Percentiles rank a stretch among this genome's conserved stretches.
phyloP scores from a whole-genome alignment of 495 filamentous ascomycete species.

The Aspergillus cristatus region DNA sequence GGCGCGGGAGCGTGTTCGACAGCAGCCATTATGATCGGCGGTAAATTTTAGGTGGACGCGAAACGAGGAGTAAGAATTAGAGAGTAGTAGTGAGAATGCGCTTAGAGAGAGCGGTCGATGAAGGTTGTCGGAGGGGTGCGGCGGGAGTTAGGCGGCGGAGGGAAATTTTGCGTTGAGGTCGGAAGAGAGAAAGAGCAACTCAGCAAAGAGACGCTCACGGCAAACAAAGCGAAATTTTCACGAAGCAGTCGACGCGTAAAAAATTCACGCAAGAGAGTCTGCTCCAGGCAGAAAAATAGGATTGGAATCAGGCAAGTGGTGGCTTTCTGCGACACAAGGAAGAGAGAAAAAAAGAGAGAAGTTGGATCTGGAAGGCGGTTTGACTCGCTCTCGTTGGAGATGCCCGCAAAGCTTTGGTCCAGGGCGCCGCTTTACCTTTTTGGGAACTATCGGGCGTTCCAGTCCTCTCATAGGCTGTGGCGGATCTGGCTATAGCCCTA shows the following conservation, averaged over 20 bases:
- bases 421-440: conserved; percentile 32
- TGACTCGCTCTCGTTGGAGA: conserved; percentile 27
- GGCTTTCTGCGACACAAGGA: too few relatives aligned
- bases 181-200: conserved; percentile 23
- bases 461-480: conserved; percentile 10
- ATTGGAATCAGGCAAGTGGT: conserved; percentile 2
- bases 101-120: conserved; percentile 7
- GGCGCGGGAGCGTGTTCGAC: conserved; percentile 31
- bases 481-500: conserved; percentile 8
- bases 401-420: conserved; percentile 13
- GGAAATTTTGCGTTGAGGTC: conserved; percentile 14
- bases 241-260: conserved; percentile 4
- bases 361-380: conserved; percentile 22
- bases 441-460: conserved; percentile 20
- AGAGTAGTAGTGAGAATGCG: conserved; percentile 9
- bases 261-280: conserved; percentile 16
- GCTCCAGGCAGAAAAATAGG: conserved; percentile 36
- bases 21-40: conserved; percentile 29
- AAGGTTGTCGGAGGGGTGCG: conserved; percentile 16
- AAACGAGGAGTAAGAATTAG: conserved; percentile 5
- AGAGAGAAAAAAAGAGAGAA: conserved; percentile 12
- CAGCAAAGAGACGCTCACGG: conserved; percentile 1
- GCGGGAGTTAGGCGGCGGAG: conserved; percentile 22
- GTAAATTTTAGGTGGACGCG: not conserved
- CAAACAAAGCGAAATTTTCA: not conserved